Evolutionary conservation across 345 rosid genomes (phyloP), one percentile per base, ranked within the genome.

Genomic region (Eucalyptus leucophloia): DNA sequence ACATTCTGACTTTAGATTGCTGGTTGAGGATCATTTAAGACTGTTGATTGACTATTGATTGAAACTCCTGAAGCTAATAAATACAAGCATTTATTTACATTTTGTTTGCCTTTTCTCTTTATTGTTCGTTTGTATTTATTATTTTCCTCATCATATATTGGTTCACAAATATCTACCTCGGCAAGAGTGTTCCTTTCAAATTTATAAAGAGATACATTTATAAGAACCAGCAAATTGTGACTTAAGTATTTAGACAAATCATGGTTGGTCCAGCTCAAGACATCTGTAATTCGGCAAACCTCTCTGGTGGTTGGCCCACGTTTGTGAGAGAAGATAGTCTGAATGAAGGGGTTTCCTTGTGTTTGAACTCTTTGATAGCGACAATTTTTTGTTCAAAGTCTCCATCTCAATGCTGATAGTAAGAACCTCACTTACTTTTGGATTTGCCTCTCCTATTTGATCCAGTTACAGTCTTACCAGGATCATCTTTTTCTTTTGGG

Each of bases 321-420:
- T 58, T 10, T 11, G 7, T 26, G 65, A 58, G 65, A 58, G 65
- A 58, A 58, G 65, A 0, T 26, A 0, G n/a, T 58, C 15, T 26
- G 4, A 12, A 58, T 26, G n/a, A 58, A 58, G 65, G n/a, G 15
- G 7, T 47, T 21, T 23, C 12, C 3, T 0, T 12, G 14, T 5
- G 15, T 58, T 58, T 58, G 65, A 58, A 4, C 7, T 58, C 14
- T 2, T 58, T 58, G n/a, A 58, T 26, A 12, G n/a, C 3, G 28
- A 58, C 30, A 26, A 58, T 58, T 58, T 28, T 60, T 6, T 60
- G 4, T 4, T 60, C 32, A 58, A 28, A 60, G 32, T 60, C 32
- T 26, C 16, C 32, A 60, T 60, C 32, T 28, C 0, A 2, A 12
- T 5, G 1, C 3, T 60, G 67, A 4, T 26, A 3, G 16, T 28